Base-by-base conservation (phyloP, 2,329 filamentous ascomycete species). In the Trematosphaeria pertusa region DNA sequence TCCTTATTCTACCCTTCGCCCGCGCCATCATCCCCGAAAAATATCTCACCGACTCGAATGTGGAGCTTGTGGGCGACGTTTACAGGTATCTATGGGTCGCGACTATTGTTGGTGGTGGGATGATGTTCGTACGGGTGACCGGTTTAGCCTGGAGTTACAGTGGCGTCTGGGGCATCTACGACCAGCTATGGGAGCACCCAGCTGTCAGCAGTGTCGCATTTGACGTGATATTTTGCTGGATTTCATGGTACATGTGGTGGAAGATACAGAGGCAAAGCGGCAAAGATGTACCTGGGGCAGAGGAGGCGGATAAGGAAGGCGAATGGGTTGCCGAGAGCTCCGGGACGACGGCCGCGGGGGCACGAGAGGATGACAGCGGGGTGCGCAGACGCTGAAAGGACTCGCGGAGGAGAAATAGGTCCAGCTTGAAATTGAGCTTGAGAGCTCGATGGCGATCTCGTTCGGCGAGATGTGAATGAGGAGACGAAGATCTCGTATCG, bases 221-320 rank as follows among this genome's bases (percentile, higher is more conserved):
- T 33, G 67, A 72, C 50, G 67, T 67, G 8, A 59, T 70, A 5
- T 67, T 70, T 40, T 71, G 67, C 47, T 70, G 67, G 66, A 37
- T 67, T n/a, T 66, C 59, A n/a, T 72, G 65, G 65, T 19, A 50
- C n/a, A 55, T 49, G 26, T 69, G 64, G 65, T 67, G 56, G 50
- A 37, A 21, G 34, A 54, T 54, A 14, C 61, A 63, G 33, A 34
- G 17, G 11, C 38, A 43, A 9, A 21, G 14, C 22, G n/a, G 33
- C 22, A 37, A 37, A 14, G 38, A 46, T n/a, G 21, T 30, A 9
- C 26, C 48, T 7, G 45, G 17, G 1, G 10, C 26, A 3, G 40
- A 53, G 11, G 39, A 37, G 10, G 40, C 45, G 3, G 31, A 32
- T 7, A 33, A 42, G 18, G 38, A 43, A 18, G 35, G 24, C 10